Evolutionary conservation across 2,329 filamentous ascomycete species (phyloP).

Genomic region (Chaetomium olivaceum): DNA sequence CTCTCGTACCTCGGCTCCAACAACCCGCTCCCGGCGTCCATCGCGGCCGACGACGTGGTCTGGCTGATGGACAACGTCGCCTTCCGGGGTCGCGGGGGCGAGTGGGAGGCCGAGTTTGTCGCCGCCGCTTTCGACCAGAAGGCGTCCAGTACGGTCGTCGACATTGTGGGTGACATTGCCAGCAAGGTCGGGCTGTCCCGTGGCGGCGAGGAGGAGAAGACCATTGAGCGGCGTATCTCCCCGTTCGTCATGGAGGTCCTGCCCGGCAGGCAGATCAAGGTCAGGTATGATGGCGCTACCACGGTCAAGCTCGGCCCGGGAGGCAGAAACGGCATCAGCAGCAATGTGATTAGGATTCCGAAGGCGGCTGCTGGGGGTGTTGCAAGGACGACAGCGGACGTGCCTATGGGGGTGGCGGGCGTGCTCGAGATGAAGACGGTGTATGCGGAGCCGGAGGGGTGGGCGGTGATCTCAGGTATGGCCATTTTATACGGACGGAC

Average conservation of each 20-base stretch:
- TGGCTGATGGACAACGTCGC: slow-evolving; percentile 93
- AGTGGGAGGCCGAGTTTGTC: slow-evolving; percentile 82
- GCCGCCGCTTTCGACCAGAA: slow-evolving; percentile 77
- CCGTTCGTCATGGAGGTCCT: slow-evolving; percentile 79
- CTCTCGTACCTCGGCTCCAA: slow-evolving; percentile 52
- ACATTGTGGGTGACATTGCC: slow-evolving; percentile 42
- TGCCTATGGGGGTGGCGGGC: slow-evolving; percentile 55
- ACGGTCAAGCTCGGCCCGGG: slow-evolving; percentile 66
- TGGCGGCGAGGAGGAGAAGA: slow-evolving; percentile 38
- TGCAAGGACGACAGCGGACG: slow-evolving; percentile 51
- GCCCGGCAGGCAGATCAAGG: slow-evolving; percentile 67
- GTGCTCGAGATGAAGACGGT: slow-evolving; percentile 66
- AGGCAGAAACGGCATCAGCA: slow-evolving; percentile 70
- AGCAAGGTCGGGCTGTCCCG: slow-evolving; percentile 29
- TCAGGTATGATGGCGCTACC: slow-evolving; percentile 53
- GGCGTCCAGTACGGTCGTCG: slow-evolving; percentile 65
- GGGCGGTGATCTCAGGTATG: slow-evolving; percentile 75
- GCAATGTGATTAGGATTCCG: slow-evolving; percentile 58
- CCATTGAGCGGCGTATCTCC: slow-evolving; percentile 65
- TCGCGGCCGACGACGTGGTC: slow-evolving; percentile 68
- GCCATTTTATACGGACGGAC: neutral
- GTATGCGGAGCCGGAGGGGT: slow-evolving; percentile 75
- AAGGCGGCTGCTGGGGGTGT: slow-evolving; percentile 47
- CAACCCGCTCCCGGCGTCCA: slow-evolving; percentile 61
- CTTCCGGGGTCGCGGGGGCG: slow-evolving; percentile 54